Evolutionary conservation across 2,329 filamentous ascomycete genomes (phyloP).

Genomic region (Alternaria angustiovoidea): DNA sequence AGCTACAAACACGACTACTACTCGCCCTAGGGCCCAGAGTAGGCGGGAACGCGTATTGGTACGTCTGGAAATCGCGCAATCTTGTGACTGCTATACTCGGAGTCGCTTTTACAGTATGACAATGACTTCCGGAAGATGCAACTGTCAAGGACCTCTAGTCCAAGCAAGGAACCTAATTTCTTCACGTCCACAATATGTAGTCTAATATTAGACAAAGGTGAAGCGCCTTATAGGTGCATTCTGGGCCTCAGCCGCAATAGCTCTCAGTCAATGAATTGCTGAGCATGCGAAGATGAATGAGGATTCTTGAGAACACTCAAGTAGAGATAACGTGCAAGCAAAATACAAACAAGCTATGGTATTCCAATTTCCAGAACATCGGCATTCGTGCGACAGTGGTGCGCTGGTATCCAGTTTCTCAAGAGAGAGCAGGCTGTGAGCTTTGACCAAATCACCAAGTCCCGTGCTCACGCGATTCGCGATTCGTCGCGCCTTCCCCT

Average conservation of each 20-base stretch:
- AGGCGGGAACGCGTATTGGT: background rate
- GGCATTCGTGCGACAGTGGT: background rate
- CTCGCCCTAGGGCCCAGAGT: background rate
- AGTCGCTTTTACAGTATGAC: background rate
- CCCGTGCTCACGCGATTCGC: conserved; percentile 42
- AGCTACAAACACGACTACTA: background rate
- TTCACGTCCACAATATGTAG: background rate
- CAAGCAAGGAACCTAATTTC: background rate
- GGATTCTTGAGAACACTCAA: background rate
- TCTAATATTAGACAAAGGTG: background rate
- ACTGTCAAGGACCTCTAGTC: background rate
- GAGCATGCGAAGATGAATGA: background rate
- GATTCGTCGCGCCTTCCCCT: conserved; percentile 23
- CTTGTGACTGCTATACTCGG: background rate
- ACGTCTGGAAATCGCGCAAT: background rate
- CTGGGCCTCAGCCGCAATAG: background rate
- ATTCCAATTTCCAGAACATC: background rate
- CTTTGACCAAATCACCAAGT: conserved; percentile 28
- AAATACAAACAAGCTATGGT: background rate
- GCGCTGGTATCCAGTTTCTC: background rate
- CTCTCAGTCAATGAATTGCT: background rate
- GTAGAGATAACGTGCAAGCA: background rate
- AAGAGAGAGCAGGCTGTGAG: background rate
- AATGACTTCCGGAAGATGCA: background rate
- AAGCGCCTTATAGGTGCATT: background rate